These are phyloP conservation scores for Populus pruinosa DNA, from an alignment of 345 rosid species.

Conservation along the genomic window DNA sequence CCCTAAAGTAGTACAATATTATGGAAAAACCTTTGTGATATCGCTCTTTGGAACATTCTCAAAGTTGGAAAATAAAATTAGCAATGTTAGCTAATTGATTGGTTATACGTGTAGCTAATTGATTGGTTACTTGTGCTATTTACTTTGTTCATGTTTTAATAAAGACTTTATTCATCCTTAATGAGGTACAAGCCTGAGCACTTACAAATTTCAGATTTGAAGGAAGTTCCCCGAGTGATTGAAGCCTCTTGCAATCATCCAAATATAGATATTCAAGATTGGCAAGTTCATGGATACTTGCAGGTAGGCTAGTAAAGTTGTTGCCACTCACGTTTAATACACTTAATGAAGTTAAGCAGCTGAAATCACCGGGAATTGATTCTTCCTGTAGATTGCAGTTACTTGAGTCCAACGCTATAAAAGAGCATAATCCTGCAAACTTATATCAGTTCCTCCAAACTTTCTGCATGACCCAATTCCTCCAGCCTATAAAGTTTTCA, in stretches of 20 bases:
- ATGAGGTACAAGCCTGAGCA: constrained; percentile 8
- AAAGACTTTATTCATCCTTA: neutral
- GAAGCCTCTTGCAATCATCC: constrained; percentile 19
- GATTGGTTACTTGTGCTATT: too few relatives aligned
- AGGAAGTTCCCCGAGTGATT: constrained; percentile 11
- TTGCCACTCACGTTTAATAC: constrained; percentile 5
- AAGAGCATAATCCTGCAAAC: constrained; percentile 7
- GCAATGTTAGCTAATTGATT: too few relatives aligned
- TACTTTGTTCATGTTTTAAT: too few relatives aligned
- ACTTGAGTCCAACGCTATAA: neutral
- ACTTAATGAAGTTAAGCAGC: constrained; percentile 1
- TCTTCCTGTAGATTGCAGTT: constrained; percentile 4
- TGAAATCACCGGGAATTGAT: neutral
- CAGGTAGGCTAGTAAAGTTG: constrained; percentile 1
- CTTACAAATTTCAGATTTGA: neutral
- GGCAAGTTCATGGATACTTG: neutral
- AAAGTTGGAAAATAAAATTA: too few relatives aligned
- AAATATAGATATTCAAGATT: constrained; percentile 1
- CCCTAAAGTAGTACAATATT: neutral
- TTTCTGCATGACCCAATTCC: neutral
- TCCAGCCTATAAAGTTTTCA: constrained; percentile 2
- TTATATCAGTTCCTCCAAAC: constrained; percentile 4
- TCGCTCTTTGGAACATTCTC: too few relatives aligned
- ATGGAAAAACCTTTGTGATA: neutral
- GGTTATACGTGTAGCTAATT: too few relatives aligned